Evolutionary conservation across 1,284 basidiomycete genomes (phyloP).

Genomic region (Ceratobasidium sp.): DNA sequence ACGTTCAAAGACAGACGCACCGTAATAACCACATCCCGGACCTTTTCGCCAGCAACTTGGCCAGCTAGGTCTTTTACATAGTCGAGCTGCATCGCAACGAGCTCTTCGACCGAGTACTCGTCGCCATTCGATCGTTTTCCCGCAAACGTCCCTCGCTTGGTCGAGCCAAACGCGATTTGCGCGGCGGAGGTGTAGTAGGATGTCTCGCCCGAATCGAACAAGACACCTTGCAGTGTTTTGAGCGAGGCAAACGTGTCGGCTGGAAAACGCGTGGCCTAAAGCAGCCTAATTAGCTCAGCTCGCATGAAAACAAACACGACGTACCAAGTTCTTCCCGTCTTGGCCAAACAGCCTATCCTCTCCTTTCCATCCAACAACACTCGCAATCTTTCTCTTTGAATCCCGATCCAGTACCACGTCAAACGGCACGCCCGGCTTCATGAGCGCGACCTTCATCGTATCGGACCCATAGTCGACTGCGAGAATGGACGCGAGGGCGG

Average conservation of each 20-base stretch:
- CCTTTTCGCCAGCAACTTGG: slow-evolving; percentile 76
- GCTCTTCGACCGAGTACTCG: slow-evolving; percentile 88
- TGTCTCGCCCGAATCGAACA: slow-evolving; percentile 71
- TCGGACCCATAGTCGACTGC: slow-evolving; percentile 97
- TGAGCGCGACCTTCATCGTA: slow-evolving; percentile 94
- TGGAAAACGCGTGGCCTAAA: slow-evolving; percentile 90
- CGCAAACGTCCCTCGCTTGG: slow-evolving; percentile 71
- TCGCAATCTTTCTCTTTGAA: slow-evolving; percentile 95
- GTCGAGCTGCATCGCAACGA: slow-evolving; percentile 93
- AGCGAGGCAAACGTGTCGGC: slow-evolving; percentile 87
- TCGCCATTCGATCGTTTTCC: slow-evolving; percentile 66
- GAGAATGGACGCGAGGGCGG: slow-evolving; percentile 71
- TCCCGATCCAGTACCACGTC: slow-evolving; percentile 97
- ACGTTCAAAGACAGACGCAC: slow-evolving; percentile 55
- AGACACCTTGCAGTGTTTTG: slow-evolving; percentile 88
- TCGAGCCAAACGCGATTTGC: slow-evolving; percentile 74
- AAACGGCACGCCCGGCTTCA: slow-evolving; percentile 96
- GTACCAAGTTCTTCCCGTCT: slow-evolving; percentile 88
- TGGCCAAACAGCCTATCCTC: slow-evolving; percentile 89
- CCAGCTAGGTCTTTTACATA: slow-evolving; percentile 93
- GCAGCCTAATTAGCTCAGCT: neutral
- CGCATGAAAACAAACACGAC: slow-evolving; percentile 55
- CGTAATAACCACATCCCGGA: slow-evolving; percentile 85
- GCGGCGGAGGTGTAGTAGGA: slow-evolving; percentile 67
- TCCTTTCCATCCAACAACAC: slow-evolving; percentile 86